Evolutionary conservation across 768 basidiomycete species (phyloP), one percentile per base, ranked within the genome.

Genomic region (Suillus alpinus): DNA sequence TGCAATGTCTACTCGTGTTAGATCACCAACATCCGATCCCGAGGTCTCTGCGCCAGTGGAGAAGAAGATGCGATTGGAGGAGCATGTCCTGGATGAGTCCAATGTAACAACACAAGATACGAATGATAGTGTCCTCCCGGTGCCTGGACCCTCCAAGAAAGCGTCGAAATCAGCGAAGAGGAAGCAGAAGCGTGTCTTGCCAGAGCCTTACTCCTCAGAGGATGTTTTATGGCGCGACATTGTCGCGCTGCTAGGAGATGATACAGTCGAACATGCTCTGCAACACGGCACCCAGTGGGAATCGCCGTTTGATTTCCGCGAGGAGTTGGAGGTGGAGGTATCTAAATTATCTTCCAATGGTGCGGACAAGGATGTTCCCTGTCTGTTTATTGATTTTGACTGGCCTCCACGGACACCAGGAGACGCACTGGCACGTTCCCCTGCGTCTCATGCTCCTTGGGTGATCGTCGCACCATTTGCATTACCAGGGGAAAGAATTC

Each of bases 381-480:
- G 1, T 50, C 9, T 46, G 7, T 32, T n/a, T 43, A 12, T 37
- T 55, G 43, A 52, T 43, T 20, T 26, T 32, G 39, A 57, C 13
- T 5, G 12, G 10, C 20, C 32, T 31, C 32, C 9, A 6, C 16
- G 23, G 10, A 9, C 49, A 57, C 0, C 71, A 92, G 91, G 90
- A 56, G 85, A 87, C 64, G 88, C 86, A 0, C 77, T 94, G 14
- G 89, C 86, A 0, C 67, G 83, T 12, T 78, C 82, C 4, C 77
- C 80, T 10, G 71, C 75, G 0, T 71, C 80, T 5, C 75, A 73
- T 58, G 80, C 80, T 0, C 82, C 87, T 26, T 98, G 96, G 93
- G 88, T 88, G 0, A 78, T 98, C 39, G 79, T 92, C 37, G 84
- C 90, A 0, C 96, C 96, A 0, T 92, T 95, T 65, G 83, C 87